Percentiles rank a stretch among this genome's conserved stretches.
Conservation (phyloP, 1,139 yeast genomes). For the Scheffersomyces parashehatae region DNA sequence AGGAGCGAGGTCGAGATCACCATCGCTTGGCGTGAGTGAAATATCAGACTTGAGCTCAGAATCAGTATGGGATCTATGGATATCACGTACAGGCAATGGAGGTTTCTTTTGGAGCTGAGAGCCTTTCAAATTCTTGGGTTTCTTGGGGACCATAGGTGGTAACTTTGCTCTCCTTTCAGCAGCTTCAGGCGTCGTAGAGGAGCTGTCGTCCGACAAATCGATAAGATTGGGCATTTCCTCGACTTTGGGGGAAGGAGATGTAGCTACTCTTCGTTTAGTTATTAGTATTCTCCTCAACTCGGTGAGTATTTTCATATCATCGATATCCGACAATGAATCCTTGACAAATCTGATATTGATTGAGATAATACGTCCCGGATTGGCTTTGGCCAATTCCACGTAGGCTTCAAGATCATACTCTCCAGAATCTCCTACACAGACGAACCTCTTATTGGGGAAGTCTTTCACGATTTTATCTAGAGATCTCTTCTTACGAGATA, state of each 20-base stretch:
- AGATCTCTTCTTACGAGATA: slow-evolving; percentile 72
- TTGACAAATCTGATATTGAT: slow-evolving; percentile 83
- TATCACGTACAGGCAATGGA: slow-evolving; percentile 19
- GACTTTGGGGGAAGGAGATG: slow-evolving; percentile 5
- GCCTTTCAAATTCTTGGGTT: slow-evolving; percentile 37
- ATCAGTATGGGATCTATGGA: slow-evolving; percentile 6
- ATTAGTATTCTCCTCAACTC: slow-evolving; percentile 30
- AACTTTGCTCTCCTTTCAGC: slow-evolving; percentile 19
- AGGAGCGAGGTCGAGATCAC: slow-evolving; percentile 1
- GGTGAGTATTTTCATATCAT: slow-evolving; percentile 40
- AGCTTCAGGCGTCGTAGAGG: slow-evolving; percentile 10
- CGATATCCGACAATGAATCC: slow-evolving; percentile 58
- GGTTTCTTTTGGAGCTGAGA: slow-evolving; percentile 18
- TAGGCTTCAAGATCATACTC: slow-evolving; percentile 95
- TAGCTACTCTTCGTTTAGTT: slow-evolving; percentile 11
- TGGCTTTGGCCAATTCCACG: slow-evolving; percentile 60
- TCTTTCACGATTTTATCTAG: slow-evolving; percentile 67
- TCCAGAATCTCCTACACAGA: slow-evolving; percentile 93
- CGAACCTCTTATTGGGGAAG: slow-evolving; percentile 74
- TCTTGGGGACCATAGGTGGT: slow-evolving; percentile 43
- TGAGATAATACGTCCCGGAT: slow-evolving; percentile 65
- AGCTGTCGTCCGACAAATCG: slow-evolving; percentile 28
- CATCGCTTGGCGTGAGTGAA: slow-evolving; percentile 2
- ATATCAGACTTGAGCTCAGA: not conserved
- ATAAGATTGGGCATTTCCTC: slow-evolving; percentile 30